Percentiles rank a stretch among this genome's conserved stretches.
phyloP scores from a whole-genome alignment of 1,284 basidiomycete genomes.

The Pseudozyma hubeiensis region DNA sequence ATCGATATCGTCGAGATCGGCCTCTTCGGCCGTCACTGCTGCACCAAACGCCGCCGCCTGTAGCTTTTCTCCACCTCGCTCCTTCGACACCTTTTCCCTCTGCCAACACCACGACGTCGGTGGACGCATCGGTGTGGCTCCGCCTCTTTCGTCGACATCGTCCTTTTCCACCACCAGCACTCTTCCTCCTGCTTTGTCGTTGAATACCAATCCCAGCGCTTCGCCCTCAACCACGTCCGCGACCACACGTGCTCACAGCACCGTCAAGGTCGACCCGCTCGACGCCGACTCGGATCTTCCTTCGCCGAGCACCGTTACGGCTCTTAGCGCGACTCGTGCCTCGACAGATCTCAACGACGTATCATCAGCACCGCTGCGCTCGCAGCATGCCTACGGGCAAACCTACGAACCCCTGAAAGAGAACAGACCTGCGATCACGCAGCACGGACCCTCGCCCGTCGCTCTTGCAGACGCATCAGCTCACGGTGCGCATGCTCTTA shows the following conservation, averaged over 20 bases:
- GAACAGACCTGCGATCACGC: background rate
- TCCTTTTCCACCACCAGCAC: constrained; percentile 24
- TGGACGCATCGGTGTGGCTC: background rate
- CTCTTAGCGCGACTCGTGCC: background rate
- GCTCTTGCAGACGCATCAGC: background rate
- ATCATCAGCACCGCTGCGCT: background rate
- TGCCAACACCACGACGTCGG: constrained; percentile 1
- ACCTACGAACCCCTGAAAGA: constrained; percentile 7
- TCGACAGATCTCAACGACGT: background rate
- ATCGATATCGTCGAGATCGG: constrained; percentile 21
- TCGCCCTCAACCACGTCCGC: constrained; percentile 14
- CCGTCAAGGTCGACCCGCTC: constrained; percentile 11
- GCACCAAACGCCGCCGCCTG: background rate
- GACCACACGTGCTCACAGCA: constrained; percentile 23
- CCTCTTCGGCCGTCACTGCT: constrained; percentile 7
- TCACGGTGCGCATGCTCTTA: background rate
- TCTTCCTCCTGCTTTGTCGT: constrained; percentile 6
- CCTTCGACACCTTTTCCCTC: constrained; percentile 5
- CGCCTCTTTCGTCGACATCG: constrained; percentile 11
- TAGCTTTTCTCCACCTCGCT: constrained; percentile 6
- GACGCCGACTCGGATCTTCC: constrained; percentile 1
- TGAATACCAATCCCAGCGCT: constrained; percentile 5
- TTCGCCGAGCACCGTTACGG: background rate
- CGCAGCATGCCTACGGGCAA: constrained; percentile 15
- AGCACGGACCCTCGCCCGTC: background rate